Percentiles rank a stretch among this genome's conserved stretches.
phyloP scores from a whole-genome alignment of 108 stramenopile species.

The Pseudonitzschia pungens region DNA sequence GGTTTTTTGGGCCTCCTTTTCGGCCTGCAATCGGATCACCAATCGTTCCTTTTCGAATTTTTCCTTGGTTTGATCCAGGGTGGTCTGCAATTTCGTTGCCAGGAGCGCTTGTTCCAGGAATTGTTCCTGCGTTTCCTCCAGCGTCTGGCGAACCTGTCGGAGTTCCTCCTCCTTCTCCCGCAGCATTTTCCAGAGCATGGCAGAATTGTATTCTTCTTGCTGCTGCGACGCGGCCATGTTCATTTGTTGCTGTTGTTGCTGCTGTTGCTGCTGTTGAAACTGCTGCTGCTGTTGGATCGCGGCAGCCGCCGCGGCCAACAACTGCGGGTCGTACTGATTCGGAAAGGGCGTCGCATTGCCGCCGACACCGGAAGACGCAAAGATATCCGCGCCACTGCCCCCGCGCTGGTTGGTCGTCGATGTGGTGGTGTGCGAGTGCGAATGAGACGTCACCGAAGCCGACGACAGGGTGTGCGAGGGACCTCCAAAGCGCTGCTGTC shows the following conservation, averaged over 20 bases:
- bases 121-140: constrained; percentile 11
- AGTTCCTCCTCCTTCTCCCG: constrained; percentile 34
- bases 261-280: constrained; percentile 1
- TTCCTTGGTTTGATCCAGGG: constrained; percentile 13
- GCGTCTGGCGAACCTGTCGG: constrained; percentile 12
- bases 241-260: background rate
- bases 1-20: constrained; percentile 19
- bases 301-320: background rate
- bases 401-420: no score
- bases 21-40: constrained; percentile 22
- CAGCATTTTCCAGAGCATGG: constrained; percentile 15
- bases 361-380: no score
- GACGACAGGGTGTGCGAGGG: background rate
- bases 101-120: constrained; percentile 23
- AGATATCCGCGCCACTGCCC: no score
- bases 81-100: constrained; percentile 16
- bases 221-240: background rate
- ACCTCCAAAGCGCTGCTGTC: background rate
- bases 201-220: background rate
- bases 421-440: no score
- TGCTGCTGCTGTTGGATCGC: background rate
- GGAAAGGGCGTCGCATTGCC: background rate
- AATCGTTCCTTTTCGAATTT: constrained; percentile 15
- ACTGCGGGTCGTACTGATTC: constrained; percentile 21
- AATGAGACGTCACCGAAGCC: no score